Conservation (phyloP, 805 yeast species). For the Lipomyces anomalus region DNA sequence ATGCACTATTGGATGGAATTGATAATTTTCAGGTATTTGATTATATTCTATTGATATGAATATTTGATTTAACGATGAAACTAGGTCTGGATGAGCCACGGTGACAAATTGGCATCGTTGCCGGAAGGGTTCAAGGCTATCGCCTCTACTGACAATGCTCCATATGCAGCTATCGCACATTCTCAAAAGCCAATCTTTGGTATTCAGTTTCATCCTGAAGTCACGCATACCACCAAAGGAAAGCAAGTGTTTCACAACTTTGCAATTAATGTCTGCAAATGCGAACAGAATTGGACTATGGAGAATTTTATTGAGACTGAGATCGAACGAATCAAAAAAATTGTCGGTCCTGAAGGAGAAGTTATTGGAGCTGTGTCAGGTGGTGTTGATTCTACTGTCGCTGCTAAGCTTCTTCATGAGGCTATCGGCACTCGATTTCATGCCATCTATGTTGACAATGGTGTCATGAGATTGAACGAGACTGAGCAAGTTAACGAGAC, state of each 20-base stretch:
- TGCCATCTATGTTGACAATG: slow-evolving; percentile 96
- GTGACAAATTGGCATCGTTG: slow-evolving; percentile 86
- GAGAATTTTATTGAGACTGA: slow-evolving; percentile 95
- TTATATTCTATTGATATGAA: no score
- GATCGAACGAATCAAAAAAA: slow-evolving; percentile 79
- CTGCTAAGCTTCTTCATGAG: slow-evolving; percentile 95
- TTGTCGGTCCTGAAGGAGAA: slow-evolving; percentile 97
- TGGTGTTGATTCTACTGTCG: slow-evolving; percentile 99
- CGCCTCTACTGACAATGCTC: slow-evolving; percentile 91
- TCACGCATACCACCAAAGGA: slow-evolving; percentile 91
- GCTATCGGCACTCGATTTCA: slow-evolving; percentile 99
- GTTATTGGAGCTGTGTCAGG: slow-evolving; percentile 99
- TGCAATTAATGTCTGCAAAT: slow-evolving; percentile 85
- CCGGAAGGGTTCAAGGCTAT: slow-evolving; percentile 85
- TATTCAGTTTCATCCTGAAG: slow-evolving; percentile 99
- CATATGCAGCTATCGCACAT: slow-evolving; percentile 87
- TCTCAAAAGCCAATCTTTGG: slow-evolving; percentile 73
- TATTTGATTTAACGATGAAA: not conserved
- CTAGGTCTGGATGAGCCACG: slow-evolving; percentile 97
- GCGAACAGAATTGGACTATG: slow-evolving; percentile 93
- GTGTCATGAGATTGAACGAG: slow-evolving; percentile 94
- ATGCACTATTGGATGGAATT: slow-evolving; percentile 78
- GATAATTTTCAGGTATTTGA: slow-evolving; percentile 66
- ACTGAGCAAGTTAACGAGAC: slow-evolving; percentile 84
- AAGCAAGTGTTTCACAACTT: slow-evolving; percentile 81